These are phyloP conservation scores for Tripterygium wilfordii DNA, from an alignment of 177 flowering plant genomes.

Conservation along the genomic window DNA sequence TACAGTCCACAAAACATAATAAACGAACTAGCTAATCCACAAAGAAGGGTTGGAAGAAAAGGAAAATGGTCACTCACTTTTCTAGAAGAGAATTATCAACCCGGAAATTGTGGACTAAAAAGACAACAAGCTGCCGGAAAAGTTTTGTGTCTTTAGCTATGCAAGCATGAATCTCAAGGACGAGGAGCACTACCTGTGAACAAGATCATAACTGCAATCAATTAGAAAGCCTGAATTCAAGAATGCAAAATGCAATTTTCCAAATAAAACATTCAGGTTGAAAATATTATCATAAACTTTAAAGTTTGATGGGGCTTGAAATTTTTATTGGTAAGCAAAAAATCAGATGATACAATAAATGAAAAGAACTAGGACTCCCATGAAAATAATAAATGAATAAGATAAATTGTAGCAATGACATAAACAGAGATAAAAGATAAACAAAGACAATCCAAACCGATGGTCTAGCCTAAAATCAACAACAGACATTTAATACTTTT, in stretches of 20 bases:
- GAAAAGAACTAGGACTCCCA: too few species aligned
- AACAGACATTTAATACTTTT: too few species aligned
- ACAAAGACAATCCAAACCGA: too few species aligned
- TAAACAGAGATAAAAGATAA: too few species aligned
- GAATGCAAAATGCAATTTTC: not conserved
- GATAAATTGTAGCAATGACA: too few species aligned
- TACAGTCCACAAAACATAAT: not conserved
- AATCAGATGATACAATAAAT: too few species aligned
- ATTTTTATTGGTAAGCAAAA: too few species aligned
- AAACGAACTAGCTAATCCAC: not conserved
- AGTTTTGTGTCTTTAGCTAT: conserved; percentile 77
- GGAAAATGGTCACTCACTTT: conserved; percentile 49
- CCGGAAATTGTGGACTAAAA: conserved; percentile 70
- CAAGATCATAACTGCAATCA: conserved; percentile 1
- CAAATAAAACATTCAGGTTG: not conserved
- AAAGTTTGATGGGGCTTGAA: too few species aligned
- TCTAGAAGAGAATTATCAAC: conserved; percentile 74
- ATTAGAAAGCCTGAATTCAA: not conserved
- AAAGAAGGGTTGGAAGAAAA: conserved; percentile 2
- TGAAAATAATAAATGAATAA: too few species aligned
- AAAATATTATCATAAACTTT: too few species aligned
- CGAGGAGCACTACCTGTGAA: conserved; percentile 84
- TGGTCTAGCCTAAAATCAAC: too few species aligned
- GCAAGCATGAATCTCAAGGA: conserved; percentile 94
- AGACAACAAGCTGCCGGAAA: conserved; percentile 74